Conservation (phyloP, 306 rosid genomes). For the Carpinus fangiana region DNA sequence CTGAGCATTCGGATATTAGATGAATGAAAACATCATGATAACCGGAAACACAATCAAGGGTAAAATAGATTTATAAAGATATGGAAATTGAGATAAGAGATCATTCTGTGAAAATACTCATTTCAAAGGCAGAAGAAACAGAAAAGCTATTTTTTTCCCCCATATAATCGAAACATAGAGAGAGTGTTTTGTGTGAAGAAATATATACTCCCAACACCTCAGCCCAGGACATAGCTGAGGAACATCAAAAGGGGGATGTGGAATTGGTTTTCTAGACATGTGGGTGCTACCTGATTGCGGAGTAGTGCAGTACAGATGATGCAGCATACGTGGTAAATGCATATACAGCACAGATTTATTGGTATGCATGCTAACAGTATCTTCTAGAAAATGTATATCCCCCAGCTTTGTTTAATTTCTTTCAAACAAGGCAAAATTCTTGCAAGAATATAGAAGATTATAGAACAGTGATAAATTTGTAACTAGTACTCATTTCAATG, state of each 20-base stretch:
- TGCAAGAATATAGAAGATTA: background rate
- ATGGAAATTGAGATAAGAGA: background rate
- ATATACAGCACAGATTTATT: background rate
- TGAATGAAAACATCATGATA: background rate
- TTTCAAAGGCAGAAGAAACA: background rate
- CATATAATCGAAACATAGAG: background rate
- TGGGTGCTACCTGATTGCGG: background rate
- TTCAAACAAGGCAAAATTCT: background rate
- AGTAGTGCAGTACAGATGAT: slow-evolving; percentile 1
- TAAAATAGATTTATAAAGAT: background rate
- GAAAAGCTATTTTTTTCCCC: background rate
- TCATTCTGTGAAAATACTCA: background rate
- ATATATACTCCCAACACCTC: background rate
- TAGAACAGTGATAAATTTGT: background rate
- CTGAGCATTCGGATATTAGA: background rate
- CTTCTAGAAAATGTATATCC: background rate
- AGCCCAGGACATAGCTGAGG: background rate
- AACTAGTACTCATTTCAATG: background rate
- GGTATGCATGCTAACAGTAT: background rate
- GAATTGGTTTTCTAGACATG: background rate
- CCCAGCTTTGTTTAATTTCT: background rate
- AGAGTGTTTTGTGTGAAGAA: background rate
- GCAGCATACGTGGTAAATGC: background rate
- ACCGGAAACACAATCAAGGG: background rate
- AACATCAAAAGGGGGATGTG: background rate